Evolutionary conservation across 1,139 yeast genomes (phyloP).

Genomic region (Candida sanyaensis): DNA sequence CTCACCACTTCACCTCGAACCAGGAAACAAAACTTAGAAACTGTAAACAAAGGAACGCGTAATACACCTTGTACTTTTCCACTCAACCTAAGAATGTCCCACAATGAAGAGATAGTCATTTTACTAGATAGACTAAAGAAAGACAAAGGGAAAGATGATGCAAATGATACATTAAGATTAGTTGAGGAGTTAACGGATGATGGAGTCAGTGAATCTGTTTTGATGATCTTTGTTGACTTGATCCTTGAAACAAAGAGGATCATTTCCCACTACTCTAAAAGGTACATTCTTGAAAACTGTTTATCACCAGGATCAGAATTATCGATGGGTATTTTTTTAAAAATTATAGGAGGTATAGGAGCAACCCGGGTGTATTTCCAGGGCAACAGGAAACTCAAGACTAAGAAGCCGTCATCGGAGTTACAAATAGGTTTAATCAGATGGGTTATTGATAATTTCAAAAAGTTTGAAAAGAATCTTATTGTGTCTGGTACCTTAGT

Average conservation of each 20-base stretch:
- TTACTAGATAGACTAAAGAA: constrained; percentile 2
- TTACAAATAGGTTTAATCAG: constrained; percentile 25
- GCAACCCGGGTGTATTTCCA: constrained; percentile 25
- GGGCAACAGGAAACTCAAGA: constrained; percentile 19
- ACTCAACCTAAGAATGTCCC: background rate
- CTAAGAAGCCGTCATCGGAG: constrained; percentile 19
- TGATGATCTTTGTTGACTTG: constrained; percentile 6
- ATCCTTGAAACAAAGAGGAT: constrained; percentile 7
- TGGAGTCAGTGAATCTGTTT: constrained; percentile 4
- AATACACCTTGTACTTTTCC: too few relatives aligned
- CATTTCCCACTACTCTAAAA: constrained; percentile 8
- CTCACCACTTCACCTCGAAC: too few relatives aligned
- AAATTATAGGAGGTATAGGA: constrained; percentile 27
- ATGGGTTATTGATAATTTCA: constrained; percentile 29
- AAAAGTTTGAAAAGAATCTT: constrained; percentile 21
- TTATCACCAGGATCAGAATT: constrained; percentile 12
- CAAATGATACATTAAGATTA: background rate
- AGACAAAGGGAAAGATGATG: constrained; percentile 1
- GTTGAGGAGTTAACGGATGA: background rate
- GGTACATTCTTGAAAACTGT: constrained; percentile 11
- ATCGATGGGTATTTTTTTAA: constrained; percentile 16
- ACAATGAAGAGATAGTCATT: constrained; percentile 2
- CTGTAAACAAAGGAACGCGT: background rate
- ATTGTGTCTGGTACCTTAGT: constrained; percentile 17
- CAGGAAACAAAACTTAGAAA: background rate